Evolutionary conservation across 164 flowering plant genomes (phyloP).

Genomic region (Umbellularia californica): DNA sequence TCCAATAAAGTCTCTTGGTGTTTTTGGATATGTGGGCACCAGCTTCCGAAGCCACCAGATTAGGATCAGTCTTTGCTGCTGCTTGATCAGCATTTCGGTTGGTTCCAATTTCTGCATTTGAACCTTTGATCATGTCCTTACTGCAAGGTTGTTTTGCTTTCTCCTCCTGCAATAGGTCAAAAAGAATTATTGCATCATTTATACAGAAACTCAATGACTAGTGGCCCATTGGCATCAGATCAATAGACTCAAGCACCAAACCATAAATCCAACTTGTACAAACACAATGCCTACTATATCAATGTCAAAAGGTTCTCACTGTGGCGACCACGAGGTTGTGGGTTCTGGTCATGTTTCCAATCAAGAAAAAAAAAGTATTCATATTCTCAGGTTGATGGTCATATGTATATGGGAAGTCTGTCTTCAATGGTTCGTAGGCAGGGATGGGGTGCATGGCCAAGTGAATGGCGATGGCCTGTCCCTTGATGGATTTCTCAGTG

Average conservation of each 20-base stretch:
- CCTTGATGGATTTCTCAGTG: neutral
- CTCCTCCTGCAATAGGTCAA: slow-evolving; percentile 22
- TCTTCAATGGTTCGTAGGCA: neutral
- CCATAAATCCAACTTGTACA: too few relatives aligned
- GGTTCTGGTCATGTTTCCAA: too few relatives aligned
- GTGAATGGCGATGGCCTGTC: neutral
- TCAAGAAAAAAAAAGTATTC: too few relatives aligned
- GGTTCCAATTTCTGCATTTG: slow-evolving; percentile 17
- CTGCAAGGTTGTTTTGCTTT: slow-evolving; percentile 13
- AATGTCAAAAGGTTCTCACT: too few relatives aligned
- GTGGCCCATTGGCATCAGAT: too few relatives aligned
- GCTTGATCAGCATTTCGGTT: slow-evolving; percentile 14
- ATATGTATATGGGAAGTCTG: neutral
- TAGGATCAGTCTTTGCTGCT: slow-evolving; percentile 14
- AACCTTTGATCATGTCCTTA: slow-evolving; percentile 11
- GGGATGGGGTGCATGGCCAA: neutral
- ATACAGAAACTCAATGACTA: too few relatives aligned
- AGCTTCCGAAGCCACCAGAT: slow-evolving; percentile 10
- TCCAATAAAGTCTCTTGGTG: slow-evolving; percentile 16
- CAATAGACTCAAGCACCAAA: too few relatives aligned
- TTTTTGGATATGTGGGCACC: slow-evolving; percentile 14
- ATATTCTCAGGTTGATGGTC: too few relatives aligned
- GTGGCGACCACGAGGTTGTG: too few relatives aligned
- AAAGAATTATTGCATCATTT: neutral
- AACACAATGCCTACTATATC: too few relatives aligned